Base-by-base conservation (phyloP, 2,329 filamentous ascomycete genomes). In the Fusarium acutatum region DNA sequence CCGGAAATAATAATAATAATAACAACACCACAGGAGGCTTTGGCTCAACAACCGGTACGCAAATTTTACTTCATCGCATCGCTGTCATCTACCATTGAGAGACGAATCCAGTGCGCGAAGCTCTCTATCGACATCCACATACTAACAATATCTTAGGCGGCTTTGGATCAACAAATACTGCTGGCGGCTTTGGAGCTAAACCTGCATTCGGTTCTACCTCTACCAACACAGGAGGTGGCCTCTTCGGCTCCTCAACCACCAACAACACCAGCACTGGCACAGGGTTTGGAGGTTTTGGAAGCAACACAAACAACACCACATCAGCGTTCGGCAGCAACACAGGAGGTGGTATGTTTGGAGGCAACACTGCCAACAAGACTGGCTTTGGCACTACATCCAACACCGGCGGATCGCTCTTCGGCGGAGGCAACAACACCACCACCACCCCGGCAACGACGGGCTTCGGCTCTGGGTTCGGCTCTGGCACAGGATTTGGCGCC, bases 311-410 rank as follows among this genome's bases (percentile, higher is more conserved):
- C 68, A 81, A 80, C 35, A 81, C 77, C 28, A 81, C 79, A 10
- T 80, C 82, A 4, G 77, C 83, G 2, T 87, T 87, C 41, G 85
- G 80, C 47, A 80, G 78, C 61, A 81, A 72, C 64, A 74, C 78
- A 34, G 82, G 85, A 63, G 84, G 85, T 46, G 84, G 87, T 34
- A 81, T 92, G 72, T 92, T 92, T 74, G 88, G 88, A 74, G 87
- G 87, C 68, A 78, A 71, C 64, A 77, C 62, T 40, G 81, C 80
- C 44, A 84, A 77, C 75, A 89, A 89, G 78, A 81, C 87, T 30
- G 83, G 81, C 41, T 91, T 91, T 74, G 88, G 88, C 32, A 64
- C 82, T 43, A 74, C 82, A 7, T 54, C 82, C 18, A 83, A 82
- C 30, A 82, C 84, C 4, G 82, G 84, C 24, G 77, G 79, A 26